phyloP scores from a whole-genome alignment of 371 early-diverging fungal species.

The Mucor saturninus region DNA sequence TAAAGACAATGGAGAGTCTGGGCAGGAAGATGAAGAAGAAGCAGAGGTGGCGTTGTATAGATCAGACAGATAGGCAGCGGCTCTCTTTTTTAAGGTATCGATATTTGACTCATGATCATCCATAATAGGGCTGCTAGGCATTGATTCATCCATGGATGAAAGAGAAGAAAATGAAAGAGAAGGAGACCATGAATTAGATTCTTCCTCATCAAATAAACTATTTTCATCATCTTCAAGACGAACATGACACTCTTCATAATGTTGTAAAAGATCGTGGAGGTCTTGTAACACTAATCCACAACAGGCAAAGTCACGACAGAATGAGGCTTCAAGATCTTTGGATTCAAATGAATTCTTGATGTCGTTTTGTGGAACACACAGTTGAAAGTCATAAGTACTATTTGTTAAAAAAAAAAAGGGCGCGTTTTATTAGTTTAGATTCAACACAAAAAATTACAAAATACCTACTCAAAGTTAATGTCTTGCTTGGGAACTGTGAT shows the following conservation, averaged over 20 bases:
- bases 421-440: background rate
- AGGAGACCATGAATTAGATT: conserved; percentile 37
- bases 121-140: conserved; percentile 35
- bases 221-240: conserved; percentile 80
- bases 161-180: conserved; percentile 34
- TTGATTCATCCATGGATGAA: conserved; percentile 25
- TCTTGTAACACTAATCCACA: conserved; percentile 86
- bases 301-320: conserved; percentile 93
- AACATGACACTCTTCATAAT: conserved; percentile 95
- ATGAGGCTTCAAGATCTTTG: conserved; percentile 85
- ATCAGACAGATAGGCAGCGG: conserved; percentile 53
- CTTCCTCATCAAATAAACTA: conserved; percentile 42
- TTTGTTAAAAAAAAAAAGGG: background rate
- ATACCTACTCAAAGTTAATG: conserved; percentile 31
- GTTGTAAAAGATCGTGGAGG: conserved; percentile 92
- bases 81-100: conserved; percentile 40
- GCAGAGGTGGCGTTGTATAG: conserved; percentile 38
- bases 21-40: conserved; percentile 10
- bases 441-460: background rate
- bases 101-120: conserved; percentile 31
- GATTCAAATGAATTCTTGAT: conserved; percentile 52
- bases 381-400: conserved; percentile 52
- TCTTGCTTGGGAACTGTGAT: conserved; percentile 50
- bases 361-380: conserved; percentile 46
- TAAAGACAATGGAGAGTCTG: conserved; percentile 19